These are phyloP conservation scores for Volvox carteri DNA, from an alignment of 163 green algal species.

Conservation along the genomic window DNA sequence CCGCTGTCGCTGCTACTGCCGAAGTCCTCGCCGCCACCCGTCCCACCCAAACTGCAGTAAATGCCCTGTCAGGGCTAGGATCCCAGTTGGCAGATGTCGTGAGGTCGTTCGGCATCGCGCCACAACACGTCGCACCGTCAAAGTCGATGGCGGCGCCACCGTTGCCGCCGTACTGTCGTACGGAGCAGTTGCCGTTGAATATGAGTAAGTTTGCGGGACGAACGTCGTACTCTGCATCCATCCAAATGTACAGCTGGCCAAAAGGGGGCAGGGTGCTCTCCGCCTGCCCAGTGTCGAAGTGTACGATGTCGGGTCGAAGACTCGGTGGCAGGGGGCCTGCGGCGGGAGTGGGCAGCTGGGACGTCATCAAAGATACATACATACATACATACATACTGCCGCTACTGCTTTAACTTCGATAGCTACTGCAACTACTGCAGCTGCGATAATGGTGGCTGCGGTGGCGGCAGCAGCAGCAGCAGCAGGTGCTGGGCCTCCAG, in stretches of 20 bases:
- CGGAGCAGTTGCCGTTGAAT: slow-evolving; percentile 9
- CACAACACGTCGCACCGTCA: neutral
- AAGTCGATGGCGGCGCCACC: slow-evolving; percentile 17
- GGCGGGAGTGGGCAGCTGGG: too few relatives aligned
- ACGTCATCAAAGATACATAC: too few relatives aligned
- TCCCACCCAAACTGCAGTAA: slow-evolving; percentile 13
- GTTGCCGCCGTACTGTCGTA: neutral
- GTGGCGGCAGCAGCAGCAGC: too few relatives aligned
- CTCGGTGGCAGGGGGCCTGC: neutral
- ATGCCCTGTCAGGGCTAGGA: neutral
- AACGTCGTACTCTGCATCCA: neutral
- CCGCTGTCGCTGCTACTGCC: too few relatives aligned
- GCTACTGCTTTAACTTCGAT: too few relatives aligned
- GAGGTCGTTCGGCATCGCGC: slow-evolving; percentile 9
- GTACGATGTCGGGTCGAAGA: slow-evolving; percentile 4
- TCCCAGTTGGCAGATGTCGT: neutral
- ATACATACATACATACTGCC: too few relatives aligned
- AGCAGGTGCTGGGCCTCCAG: too few relatives aligned
- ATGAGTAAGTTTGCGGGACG: slow-evolving; percentile 13
- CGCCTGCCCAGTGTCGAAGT: neutral
- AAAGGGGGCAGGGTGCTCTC: neutral
- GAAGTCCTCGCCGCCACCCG: neutral
- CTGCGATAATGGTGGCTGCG: too few relatives aligned
- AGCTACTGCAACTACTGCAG: too few relatives aligned
- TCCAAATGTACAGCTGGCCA: neutral